Base-by-base conservation (phyloP, 306 rosid genomes). In the Acacia confusa region DNA sequence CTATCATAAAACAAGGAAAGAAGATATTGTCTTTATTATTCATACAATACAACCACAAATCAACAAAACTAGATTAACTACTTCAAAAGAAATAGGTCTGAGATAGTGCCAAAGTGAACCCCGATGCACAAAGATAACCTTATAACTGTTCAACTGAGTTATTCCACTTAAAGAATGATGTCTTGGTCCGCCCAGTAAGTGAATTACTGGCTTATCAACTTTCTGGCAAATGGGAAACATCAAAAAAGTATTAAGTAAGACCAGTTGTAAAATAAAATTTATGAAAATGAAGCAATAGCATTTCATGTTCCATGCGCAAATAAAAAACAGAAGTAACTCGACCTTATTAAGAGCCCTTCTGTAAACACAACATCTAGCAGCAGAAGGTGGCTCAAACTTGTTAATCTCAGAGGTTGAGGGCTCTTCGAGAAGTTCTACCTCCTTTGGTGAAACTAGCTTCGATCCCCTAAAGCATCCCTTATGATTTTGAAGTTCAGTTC, bases 351-450 rank as follows among this genome's bases (percentile, higher is more conserved):
- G 74, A 81, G 90, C 78, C 86, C 91, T 88, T 87, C 19, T 81
- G 84, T 83, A 88, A 70, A 78, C 85, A 57, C 93, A 89, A 78
- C 94, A 92, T 82, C 93, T 89, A 70, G 98, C 92, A 66, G 98
- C 87, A 85, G 97, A 89, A 41, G 87, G 76, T 27, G 90, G 94
- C 75, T 92, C 96, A 79, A 83, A 44, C 78, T 90, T 92, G 66
- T 53, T 60, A 78, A 75, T 85, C 80, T 89, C 89, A 48, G 85
- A 75, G 53, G 84, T 74, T 70, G 91, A 75, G 45, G 86, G 80
- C 76, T 89, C 92, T 78, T 90, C 90, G 44, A 83, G 82, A 48
- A 82, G 83, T 85, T 88, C 91, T 67, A 82, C 55, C 63, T 83
- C 86, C 79, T 88, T 88, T 52, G 87, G 57, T 45, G 98, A 85